phyloP scores from a whole-genome alignment of 2,329 filamentous ascomycete genomes.

The Pyrenophora graminea region DNA sequence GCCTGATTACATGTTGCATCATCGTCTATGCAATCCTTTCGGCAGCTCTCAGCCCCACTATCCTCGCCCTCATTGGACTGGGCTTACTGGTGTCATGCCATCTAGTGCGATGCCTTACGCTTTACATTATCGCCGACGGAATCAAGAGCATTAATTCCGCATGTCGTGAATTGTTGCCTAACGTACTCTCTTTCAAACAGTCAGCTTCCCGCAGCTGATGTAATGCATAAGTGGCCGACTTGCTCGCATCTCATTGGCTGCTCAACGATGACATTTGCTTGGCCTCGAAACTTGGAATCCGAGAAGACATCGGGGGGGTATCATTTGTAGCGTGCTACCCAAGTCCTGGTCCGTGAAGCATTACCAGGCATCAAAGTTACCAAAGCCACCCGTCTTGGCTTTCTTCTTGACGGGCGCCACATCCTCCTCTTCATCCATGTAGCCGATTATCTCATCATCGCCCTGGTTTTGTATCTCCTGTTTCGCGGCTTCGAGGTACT shows the following conservation, averaged over 20 bases:
- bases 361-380: constrained; percentile 92
- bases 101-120: background rate
- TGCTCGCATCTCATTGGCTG: background rate
- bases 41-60: background rate
- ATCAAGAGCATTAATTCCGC: background rate
- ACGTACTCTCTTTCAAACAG: background rate
- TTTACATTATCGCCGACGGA: background rate
- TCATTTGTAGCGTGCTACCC: background rate
- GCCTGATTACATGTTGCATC: too few relatives aligned
- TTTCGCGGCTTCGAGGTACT: constrained; percentile 73
- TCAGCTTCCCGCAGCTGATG: background rate
- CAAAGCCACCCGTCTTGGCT: constrained; percentile 75
- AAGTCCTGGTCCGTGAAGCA: background rate
- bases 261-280: background rate
- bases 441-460: constrained; percentile 65
- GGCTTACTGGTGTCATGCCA: background rate
- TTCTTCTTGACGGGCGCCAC: constrained; percentile 76
- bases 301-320: background rate
- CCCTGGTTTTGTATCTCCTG: constrained; percentile 39
- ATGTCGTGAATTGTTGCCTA: background rate
- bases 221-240: background rate
- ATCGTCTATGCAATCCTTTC: background rate
- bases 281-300: background rate
- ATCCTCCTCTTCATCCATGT: constrained; percentile 67
- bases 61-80: background rate